These are phyloP conservation scores for Russula griseocarnosa DNA, from an alignment of 768 basidiomycete genomes.

Conservation along the genomic window DNA sequence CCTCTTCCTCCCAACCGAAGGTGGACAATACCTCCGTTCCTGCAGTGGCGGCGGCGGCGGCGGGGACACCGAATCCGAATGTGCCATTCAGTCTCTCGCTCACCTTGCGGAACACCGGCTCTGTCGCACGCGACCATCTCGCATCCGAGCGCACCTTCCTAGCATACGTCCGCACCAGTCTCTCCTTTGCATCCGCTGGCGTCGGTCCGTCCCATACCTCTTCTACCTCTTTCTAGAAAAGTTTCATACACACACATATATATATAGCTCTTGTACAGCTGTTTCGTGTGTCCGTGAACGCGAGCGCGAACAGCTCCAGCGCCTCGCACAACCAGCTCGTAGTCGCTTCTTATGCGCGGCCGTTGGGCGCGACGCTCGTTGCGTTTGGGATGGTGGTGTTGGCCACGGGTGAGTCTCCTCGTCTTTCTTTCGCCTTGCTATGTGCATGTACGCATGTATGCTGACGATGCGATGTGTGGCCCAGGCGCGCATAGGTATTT, in stretches of 20 bases:
- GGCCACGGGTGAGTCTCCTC: slow-evolving; percentile 31
- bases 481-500: slow-evolving; percentile 42
- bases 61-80: neutral
- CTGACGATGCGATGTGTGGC: neutral
- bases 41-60: too few relatives aligned
- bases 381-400: slow-evolving; percentile 38
- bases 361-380: slow-evolving; percentile 44
- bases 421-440: neutral
- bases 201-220: slow-evolving; percentile 39
- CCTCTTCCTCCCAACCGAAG: neutral
- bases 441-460: neutral
- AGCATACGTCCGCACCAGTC: slow-evolving; percentile 49
- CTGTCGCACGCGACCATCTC: slow-evolving; percentile 51
- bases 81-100: slow-evolving; percentile 29
- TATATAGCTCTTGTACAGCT: slow-evolving; percentile 45
- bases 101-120: slow-evolving; percentile 45
- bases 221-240: neutral
- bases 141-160: slow-evolving; percentile 50
- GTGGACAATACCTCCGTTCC: neutral
- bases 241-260: neutral
- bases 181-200: slow-evolving; percentile 47
- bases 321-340: slow-evolving; percentile 5
- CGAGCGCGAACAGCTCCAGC: slow-evolving; percentile 29
- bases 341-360: slow-evolving; percentile 37
- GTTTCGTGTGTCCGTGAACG: slow-evolving; percentile 37